Evolutionary conservation across 805 yeast genomes (phyloP).

Genomic region (Sugiyamaella qingdaonensis): DNA sequence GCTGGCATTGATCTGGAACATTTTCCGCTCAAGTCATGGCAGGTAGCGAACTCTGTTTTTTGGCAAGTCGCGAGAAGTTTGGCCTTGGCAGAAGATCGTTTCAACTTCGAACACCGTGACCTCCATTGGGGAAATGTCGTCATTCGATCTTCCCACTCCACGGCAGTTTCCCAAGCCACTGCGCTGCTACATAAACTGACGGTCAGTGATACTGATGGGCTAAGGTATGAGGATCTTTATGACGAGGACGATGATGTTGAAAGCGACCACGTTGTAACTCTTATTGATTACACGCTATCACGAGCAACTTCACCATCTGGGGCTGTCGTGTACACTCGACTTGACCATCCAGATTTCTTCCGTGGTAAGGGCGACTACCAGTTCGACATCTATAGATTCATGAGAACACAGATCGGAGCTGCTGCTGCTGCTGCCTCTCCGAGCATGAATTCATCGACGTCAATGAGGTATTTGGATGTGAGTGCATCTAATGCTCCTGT

Average conservation of each 20-base stretch:
- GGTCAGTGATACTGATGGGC: constrained; percentile 1
- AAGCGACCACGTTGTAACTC: constrained; percentile 35
- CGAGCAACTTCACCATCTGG: constrained; percentile 38
- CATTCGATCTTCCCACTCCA: constrained; percentile 25
- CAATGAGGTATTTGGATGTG: neutral
- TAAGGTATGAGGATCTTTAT: neutral
- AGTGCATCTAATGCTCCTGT: neutral
- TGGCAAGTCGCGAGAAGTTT: constrained; percentile 50
- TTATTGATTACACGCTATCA: constrained; percentile 57
- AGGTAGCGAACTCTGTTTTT: constrained; percentile 43
- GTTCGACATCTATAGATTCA: constrained; percentile 55
- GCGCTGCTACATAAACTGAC: constrained; percentile 12
- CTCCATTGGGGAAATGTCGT: constrained; percentile 63
- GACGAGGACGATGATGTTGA: constrained; percentile 5
- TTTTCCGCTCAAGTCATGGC: constrained; percentile 37
- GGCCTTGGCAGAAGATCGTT: constrained; percentile 47
- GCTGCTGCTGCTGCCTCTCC: neutral
- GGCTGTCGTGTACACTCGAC: constrained; percentile 43
- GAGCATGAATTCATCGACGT: neutral
- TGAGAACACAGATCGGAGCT: constrained; percentile 38
- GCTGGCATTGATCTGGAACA: constrained; percentile 44
- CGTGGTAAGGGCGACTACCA: constrained; percentile 58
- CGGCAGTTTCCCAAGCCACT: neutral
- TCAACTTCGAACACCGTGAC: constrained; percentile 67
- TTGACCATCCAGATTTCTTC: constrained; percentile 62